Evolutionary conservation across 2,329 filamentous ascomycete genomes (phyloP).

Genomic region (Leptodontidium sp.): DNA sequence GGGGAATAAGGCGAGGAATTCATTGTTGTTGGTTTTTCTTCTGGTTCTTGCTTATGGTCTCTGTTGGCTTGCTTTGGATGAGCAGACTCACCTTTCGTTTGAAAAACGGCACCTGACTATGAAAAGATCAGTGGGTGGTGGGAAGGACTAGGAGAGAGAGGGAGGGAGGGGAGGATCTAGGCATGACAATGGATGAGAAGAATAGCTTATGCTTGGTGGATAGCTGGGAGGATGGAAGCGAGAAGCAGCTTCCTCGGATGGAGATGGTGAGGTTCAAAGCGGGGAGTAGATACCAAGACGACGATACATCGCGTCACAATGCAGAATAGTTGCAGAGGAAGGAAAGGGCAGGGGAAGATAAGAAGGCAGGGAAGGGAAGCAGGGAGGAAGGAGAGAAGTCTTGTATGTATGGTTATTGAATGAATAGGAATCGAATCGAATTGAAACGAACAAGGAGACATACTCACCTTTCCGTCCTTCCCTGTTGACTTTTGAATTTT

Average conservation of each 20-base stretch:
- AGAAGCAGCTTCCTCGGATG: neutral
- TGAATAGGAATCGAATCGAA: constrained; percentile 10
- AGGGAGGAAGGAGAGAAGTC: neutral
- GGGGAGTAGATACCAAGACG: constrained; percentile 15
- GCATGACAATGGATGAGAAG: neutral
- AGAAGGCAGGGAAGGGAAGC: neutral
- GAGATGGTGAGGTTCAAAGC: neutral
- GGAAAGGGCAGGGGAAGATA: neutral
- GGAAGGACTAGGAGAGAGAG: neutral
- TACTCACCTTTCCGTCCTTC: neutral
- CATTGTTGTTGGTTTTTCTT: constrained; percentile 4
- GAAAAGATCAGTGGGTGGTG: neutral
- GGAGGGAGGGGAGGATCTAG: neutral
- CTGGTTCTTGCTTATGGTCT: neutral
- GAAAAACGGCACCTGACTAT: neutral
- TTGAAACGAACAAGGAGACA: neutral
- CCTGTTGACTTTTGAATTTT: too few relatives aligned
- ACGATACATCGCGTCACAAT: neutral
- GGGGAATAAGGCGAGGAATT: neutral
- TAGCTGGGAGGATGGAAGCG: neutral
- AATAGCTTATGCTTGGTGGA: neutral
- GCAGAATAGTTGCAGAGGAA: constrained; percentile 1
- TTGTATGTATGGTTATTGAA: constrained; percentile 36
- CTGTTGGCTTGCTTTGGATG: constrained; percentile 16
- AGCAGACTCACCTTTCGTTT: neutral